These are phyloP conservation scores for Tuber calosporum DNA, from an alignment of 495 filamentous ascomycete species.

Conservation along the genomic window DNA sequence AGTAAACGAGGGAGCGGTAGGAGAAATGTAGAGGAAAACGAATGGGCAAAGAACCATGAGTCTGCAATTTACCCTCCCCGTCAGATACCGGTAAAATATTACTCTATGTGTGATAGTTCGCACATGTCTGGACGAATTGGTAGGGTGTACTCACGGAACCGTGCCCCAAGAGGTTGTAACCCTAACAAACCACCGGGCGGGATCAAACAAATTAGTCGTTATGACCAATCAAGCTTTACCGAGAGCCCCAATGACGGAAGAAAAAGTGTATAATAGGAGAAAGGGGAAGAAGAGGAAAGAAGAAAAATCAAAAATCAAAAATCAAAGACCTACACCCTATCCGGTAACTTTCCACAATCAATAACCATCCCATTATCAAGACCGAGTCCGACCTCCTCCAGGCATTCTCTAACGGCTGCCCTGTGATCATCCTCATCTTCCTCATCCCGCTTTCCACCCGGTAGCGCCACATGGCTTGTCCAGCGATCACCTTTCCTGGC, in stretches of 20 bases:
- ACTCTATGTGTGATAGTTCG: background rate
- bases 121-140: background rate
- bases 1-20: constrained; percentile 52
- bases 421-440: constrained; percentile 59
- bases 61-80: constrained; percentile 42
- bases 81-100: background rate
- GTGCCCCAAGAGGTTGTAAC: constrained; percentile 68
- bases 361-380: constrained; percentile 53
- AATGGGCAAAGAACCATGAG: constrained; percentile 75
- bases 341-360: constrained; percentile 60
- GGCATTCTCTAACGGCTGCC: constrained; percentile 61
- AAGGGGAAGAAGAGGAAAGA: too few relatives aligned
- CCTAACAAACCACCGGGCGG: constrained; percentile 16
- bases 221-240: constrained; percentile 16
- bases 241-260: background rate
- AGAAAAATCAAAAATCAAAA: too few relatives aligned
- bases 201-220: constrained; percentile 22
- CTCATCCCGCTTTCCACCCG: constrained; percentile 65
- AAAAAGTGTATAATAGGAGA: background rate
- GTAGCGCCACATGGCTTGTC: constrained; percentile 68
- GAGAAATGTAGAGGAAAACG: constrained; percentile 58
- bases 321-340: constrained; percentile 48
- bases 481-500: constrained; percentile 65
- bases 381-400: constrained; percentile 66
- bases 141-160: constrained; percentile 51